phyloP scores from a whole-genome alignment of 2,329 filamentous ascomycete species.

The Neurospora sp. region DNA sequence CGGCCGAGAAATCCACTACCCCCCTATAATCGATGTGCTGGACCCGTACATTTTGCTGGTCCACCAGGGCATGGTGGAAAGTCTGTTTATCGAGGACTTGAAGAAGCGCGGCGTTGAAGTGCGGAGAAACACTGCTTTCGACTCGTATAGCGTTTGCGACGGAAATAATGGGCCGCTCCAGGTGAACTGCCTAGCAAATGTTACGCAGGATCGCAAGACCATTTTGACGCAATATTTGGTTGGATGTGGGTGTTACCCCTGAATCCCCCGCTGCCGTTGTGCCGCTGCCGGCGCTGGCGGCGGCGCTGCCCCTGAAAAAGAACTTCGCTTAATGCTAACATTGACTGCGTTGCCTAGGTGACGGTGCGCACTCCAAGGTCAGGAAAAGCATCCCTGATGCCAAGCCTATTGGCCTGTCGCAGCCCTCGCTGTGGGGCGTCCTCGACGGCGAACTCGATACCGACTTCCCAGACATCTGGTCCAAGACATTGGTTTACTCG shows the following conservation, averaged over 20 bases:
- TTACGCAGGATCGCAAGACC: slow-evolving; percentile 36
- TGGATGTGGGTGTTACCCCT: slow-evolving; percentile 40
- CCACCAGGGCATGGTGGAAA: slow-evolving; percentile 70
- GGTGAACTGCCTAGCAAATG: slow-evolving; percentile 41
- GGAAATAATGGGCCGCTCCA: slow-evolving; percentile 33
- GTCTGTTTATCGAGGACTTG: slow-evolving; percentile 60
- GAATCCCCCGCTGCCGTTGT: background rate
- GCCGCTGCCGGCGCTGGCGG: background rate
- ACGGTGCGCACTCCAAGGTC: slow-evolving; percentile 63
- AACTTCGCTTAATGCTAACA: background rate
- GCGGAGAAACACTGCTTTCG: slow-evolving; percentile 54
- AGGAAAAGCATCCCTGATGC: slow-evolving; percentile 51
- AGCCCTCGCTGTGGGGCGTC: slow-evolving; percentile 56
- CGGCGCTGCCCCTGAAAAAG: background rate
- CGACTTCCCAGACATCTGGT: slow-evolving; percentile 67
- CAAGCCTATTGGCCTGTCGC: slow-evolving; percentile 46
- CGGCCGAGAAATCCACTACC: slow-evolving; percentile 60
- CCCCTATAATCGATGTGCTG: slow-evolving; percentile 46
- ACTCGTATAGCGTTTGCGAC: slow-evolving; percentile 41
- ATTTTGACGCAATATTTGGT: slow-evolving; percentile 55
- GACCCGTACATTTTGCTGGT: slow-evolving; percentile 49
- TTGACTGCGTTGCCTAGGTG: slow-evolving; percentile 31
- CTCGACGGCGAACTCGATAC: slow-evolving; percentile 62
- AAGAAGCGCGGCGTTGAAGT: slow-evolving; percentile 54
- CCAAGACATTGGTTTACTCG: slow-evolving; percentile 60